Conservation (phyloP, 1,284 basidiomycete species). For the Macrocybe sp. region DNA sequence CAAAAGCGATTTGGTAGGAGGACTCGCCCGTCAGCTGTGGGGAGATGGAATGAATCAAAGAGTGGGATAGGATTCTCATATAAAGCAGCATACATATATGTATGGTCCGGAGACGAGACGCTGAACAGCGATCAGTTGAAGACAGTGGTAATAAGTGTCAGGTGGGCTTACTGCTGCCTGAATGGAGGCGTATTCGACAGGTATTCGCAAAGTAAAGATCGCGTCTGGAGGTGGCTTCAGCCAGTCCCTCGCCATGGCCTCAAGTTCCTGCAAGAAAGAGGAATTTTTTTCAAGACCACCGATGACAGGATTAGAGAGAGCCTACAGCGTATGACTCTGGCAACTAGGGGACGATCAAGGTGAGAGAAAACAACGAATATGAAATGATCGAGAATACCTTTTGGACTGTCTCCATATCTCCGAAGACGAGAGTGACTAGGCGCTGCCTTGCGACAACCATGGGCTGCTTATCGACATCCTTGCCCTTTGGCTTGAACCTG, state of each 20-base stretch:
- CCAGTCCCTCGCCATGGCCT: constrained; percentile 74
- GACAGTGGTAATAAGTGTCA: not conserved
- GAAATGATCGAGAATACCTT: constrained; percentile 37
- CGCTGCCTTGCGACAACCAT: constrained; percentile 66
- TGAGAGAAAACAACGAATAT: constrained; percentile 4
- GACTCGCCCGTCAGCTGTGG: constrained; percentile 71
- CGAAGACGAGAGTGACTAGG: constrained; percentile 74
- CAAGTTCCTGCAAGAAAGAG: constrained; percentile 54
- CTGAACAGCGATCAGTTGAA: constrained; percentile 29
- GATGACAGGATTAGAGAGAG: constrained; percentile 1
- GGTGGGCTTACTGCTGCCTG: constrained; percentile 63
- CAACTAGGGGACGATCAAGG: constrained; percentile 35
- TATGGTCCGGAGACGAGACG: constrained; percentile 71
- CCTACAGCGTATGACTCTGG: constrained; percentile 57
- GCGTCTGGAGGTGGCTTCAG: constrained; percentile 75
- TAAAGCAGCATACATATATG: constrained; percentile 56
- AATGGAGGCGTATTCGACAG: constrained; percentile 77
- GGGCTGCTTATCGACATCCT: constrained; percentile 50
- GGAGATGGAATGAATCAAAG: constrained; percentile 6
- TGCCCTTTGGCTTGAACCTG: constrained; percentile 63
- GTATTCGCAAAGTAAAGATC: constrained; percentile 65
- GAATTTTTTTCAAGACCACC: not conserved
- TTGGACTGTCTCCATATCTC: constrained; percentile 77
- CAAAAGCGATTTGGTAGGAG: constrained; percentile 76
- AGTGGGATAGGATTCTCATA: constrained; percentile 4